Base-by-base conservation (phyloP, 805 yeast genomes). In the Ogataea pilisensis region DNA sequence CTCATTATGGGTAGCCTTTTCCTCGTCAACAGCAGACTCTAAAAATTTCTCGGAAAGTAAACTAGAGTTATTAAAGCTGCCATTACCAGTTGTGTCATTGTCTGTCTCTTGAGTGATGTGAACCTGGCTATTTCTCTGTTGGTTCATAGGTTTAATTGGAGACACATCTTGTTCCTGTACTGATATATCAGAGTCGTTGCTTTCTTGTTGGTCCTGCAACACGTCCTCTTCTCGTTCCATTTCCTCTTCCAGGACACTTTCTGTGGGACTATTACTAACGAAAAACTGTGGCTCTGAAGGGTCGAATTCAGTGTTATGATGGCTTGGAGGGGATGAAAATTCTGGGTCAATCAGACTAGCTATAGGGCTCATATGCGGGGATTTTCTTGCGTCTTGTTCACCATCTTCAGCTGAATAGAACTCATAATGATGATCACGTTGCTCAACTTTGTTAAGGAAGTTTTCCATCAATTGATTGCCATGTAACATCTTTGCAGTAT, bases 241-340 rank as follows among this genome's bases (percentile, higher is more conserved):
- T 31, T 45, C 50, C 37, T 51, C 53, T 16, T 58, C 64, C 30
- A 50, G 42, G 8, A 46, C 48, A 39, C 54, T 65, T 50, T 59
- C 60, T 3, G 64, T 46, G 5, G 65, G 64, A 43, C 65, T 62
- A n/a, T 44, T 34, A 27, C 60, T 54, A 5, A 90, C 82, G 63
- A 89, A 89, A 55, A 76, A 87, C 55, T 89, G 96, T 0, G 97
- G 97, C 57, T 89, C 97, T 13, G 89, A 79, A 0, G 97, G 96
- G 59, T 89, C 88, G 60, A 87, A 86, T n/a, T 82, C 80, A 24
- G 68, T 73, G 38, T 64, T 57, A 34, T 49, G 56, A 21, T 65
- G 34, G 68, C 71, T 44, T 55, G 65, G 42, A 61, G 60, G 41
- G 65, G 73, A 49, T 11, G 51, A 32, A 31, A 47, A 44, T 32